Evolutionary conservation across 176 grass and related monocot genomes (phyloP).

Genomic region (Guadua angustifolia): DNA sequence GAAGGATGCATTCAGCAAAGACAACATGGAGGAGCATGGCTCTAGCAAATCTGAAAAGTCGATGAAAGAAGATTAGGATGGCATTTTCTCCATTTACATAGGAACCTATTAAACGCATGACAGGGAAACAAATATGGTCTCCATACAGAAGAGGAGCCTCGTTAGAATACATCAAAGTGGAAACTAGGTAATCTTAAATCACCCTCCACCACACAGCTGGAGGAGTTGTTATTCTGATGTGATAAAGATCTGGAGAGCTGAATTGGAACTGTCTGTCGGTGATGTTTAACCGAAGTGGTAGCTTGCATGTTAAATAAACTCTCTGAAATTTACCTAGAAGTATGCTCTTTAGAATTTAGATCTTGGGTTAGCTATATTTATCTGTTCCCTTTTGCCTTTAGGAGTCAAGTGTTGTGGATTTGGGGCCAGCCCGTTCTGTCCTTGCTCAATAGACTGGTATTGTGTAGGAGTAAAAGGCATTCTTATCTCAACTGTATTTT

Average conservation of each 20-base stretch:
- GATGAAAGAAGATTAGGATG: neutral
- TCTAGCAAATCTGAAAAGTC: neutral
- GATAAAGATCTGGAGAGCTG: neutral
- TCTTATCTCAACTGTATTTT: neutral
- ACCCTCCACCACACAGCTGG: neutral
- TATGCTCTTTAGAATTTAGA: neutral
- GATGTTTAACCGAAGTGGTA: neutral
- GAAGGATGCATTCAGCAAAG: neutral
- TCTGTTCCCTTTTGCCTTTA: neutral
- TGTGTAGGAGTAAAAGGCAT: neutral
- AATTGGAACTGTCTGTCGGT: neutral
- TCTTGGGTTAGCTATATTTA: neutral
- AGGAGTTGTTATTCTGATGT: neutral
- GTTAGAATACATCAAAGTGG: no score
- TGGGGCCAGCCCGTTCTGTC: neutral
- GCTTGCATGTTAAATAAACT: neutral
- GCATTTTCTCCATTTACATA: neutral
- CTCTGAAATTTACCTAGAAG: neutral
- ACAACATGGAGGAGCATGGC: neutral
- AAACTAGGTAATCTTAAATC: no score
- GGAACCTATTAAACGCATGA: neutral
- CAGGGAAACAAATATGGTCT: neutral
- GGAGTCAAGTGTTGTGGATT: neutral
- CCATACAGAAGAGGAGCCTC: neutral
- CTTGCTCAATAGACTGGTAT: neutral